Evolutionary conservation across 2,329 filamentous ascomycete genomes (phyloP).

Genomic region (Lizonia empirigonia): DNA sequence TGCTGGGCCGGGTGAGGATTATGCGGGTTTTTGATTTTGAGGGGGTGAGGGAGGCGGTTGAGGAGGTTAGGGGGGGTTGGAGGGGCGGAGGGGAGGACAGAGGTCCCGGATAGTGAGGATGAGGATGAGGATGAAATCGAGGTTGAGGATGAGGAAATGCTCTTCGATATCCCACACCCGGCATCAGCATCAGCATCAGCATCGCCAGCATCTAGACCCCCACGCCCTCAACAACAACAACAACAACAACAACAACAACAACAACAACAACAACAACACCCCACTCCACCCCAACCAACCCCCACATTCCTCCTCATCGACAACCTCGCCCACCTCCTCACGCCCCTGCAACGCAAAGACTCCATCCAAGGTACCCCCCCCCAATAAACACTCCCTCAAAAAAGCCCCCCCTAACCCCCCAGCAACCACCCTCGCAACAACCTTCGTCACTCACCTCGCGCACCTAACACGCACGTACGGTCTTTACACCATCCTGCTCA

Average conservation of each 20-base stretch:
- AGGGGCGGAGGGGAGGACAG: background rate
- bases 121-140: slow-evolving; percentile 40
- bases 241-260: background rate
- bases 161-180: slow-evolving; percentile 35
- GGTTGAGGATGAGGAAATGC: slow-evolving; percentile 50
- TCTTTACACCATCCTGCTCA: slow-evolving; percentile 51
- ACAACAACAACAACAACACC: background rate
- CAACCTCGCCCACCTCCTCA: slow-evolving; percentile 47
- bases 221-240: background rate
- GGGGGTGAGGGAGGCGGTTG: slow-evolving; percentile 54
- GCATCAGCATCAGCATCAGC: background rate
- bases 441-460: slow-evolving; percentile 50
- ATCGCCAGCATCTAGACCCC: background rate
- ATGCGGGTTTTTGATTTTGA: slow-evolving; percentile 59
- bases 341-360: slow-evolving; percentile 47
- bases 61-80: slow-evolving; percentile 51
- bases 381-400: background rate
- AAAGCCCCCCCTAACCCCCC: slow-evolving; percentile 15
- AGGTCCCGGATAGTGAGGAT: slow-evolving; percentile 29
- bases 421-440: slow-evolving; percentile 50
- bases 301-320: slow-evolving; percentile 43
- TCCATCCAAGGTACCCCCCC: slow-evolving; percentile 38
- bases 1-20: slow-evolving; percentile 54
- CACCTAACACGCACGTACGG: slow-evolving; percentile 47
- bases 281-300: background rate